Base-by-base conservation (phyloP, 495 filamentous ascomycete genomes). In the Neurospora sp. region DNA sequence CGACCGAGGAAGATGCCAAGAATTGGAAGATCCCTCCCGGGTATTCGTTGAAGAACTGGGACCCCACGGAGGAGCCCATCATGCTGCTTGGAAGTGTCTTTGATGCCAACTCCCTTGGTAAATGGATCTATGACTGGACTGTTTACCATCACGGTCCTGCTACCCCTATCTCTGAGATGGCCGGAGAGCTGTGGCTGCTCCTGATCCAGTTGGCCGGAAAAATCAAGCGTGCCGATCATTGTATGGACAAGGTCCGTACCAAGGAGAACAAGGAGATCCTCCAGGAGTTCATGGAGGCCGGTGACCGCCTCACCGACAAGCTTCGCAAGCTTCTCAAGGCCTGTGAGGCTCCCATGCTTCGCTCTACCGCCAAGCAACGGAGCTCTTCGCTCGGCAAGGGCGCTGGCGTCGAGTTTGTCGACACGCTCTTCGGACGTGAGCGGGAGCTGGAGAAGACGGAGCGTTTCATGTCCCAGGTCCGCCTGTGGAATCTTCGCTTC, bases 41-140 rank as follows among this genome's bases (percentile, higher is more conserved):
- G 69, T 99, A 97, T 84, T 97, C 92, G 40, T 89, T 94, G 83
- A 98, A 98, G 85, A 98, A 99, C 87, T 99, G 96, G 96, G 96
- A 98, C 80, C 95, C 94, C 2, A 90, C 90, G 62, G 94, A 97
- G 82, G 93, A 93, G 76, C 84, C 96, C 39, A 97, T 99, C 81
- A 90, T 97, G 80, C 88, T 99, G 7, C 88, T 98, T 10, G 96
- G 96, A 54, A 96, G 93, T 79, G 96, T 98, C 66, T 99, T 98
- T 79, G 96, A 98, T 79, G 93, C 96, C 81, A 97, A 97, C 87
- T 96, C 93, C 28, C 88, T 99, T 19, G 96, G 96, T 78, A 97
- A 97, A 83, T 99, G 96, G 96, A 95, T 99, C 81, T 99, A 97
- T 85, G 97, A 99, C 87, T 99, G 96, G 96, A 98, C 96, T 39